Evolutionary conservation across 2,329 filamentous ascomycete genomes (phyloP), one percentile per base, ranked within the genome.

Genomic region (Aspergillus arachidicola): DNA sequence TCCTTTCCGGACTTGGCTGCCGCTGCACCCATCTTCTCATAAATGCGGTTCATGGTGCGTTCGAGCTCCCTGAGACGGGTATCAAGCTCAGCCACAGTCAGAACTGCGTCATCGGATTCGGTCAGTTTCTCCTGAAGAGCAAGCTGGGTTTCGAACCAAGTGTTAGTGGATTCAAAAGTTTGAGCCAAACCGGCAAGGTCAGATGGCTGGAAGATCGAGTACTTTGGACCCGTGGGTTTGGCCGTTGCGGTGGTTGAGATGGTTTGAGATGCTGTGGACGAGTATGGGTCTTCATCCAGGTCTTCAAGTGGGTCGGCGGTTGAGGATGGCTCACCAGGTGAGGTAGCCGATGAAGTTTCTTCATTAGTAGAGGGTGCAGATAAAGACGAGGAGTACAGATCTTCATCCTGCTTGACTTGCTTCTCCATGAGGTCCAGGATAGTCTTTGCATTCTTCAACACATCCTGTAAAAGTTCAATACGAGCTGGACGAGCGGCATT

Each of bases 101-200:
- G 83, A 7, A 89, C 89, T 0, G 93, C 91, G 68, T 98, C 89
- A 11, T 92, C 91, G 2, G 88, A 88, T 2, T 83, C 79, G 19
- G 84, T 81, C 3, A 97, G 86, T 69, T 87, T 89, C 34, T 88
- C 86, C 78, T 98, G 94, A 69, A 86, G 85, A 2, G 84, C 81
- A 55, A 91, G 79, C 74, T 91, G 90, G 67, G 90, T 86, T 36
- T 88, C 85, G 23, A 99, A 83, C 94, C 94, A 99, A 23, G 85
- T 82, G 19, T 84, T 80, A 21, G 89, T 87, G 16, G 86, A 84
- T 32, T 87, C 85, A 72, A 89, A 86, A 21, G 88, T 80, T 12
- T 86, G 83, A 58, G 89, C 85, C 28, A 95, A 82, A 55, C 84
- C 81, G 48, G 85, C 82, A 36, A 97, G 82, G 72, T 98, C 94